These are phyloP conservation scores for Taiozyma sp. DNA, from an alignment of 1,139 yeast genomes.

Conservation along the genomic window DNA sequence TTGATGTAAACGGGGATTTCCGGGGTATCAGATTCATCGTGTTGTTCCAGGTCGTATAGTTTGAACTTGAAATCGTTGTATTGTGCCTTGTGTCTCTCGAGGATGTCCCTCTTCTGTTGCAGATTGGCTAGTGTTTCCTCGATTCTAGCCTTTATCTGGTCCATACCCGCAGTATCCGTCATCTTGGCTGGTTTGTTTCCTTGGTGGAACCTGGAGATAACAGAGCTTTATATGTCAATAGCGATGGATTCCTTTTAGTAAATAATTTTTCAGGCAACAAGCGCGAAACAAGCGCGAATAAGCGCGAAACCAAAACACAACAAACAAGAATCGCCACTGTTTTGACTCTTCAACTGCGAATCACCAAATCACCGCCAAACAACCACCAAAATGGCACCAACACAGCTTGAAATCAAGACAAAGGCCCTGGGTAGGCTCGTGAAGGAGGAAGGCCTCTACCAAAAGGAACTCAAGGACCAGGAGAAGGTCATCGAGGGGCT, in stretches of 20 bases:
- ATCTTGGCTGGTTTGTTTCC: constrained; percentile 2
- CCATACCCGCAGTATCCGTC: constrained; percentile 14
- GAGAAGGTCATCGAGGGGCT: constrained; percentile 42
- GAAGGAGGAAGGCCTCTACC: constrained; percentile 67
- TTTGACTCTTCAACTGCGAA: neutral
- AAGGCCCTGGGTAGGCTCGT: constrained; percentile 69
- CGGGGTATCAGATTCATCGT: constrained; percentile 11
- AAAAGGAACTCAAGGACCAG: constrained; percentile 62
- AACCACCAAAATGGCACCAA: constrained; percentile 60
- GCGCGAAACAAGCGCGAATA: too few relatives aligned
- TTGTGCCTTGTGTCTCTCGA: constrained; percentile 27
- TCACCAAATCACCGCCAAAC: neutral
- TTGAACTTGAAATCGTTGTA: constrained; percentile 27
- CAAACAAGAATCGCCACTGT: neutral
- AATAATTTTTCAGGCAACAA: too few relatives aligned
- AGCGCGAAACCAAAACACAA: constrained; percentile 2
- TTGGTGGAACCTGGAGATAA: neutral
- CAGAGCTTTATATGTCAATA: too few relatives aligned
- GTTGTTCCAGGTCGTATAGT: constrained; percentile 19
- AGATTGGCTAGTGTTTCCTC: constrained; percentile 25
- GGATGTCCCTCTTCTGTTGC: constrained; percentile 23
- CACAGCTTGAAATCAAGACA: constrained; percentile 70
- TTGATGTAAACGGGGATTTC: constrained; percentile 17
- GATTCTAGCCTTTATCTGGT: constrained; percentile 23
- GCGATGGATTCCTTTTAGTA: too few relatives aligned